phyloP scores from a whole-genome alignment of 768 basidiomycete species.

The Agaricus subrufescens region DNA sequence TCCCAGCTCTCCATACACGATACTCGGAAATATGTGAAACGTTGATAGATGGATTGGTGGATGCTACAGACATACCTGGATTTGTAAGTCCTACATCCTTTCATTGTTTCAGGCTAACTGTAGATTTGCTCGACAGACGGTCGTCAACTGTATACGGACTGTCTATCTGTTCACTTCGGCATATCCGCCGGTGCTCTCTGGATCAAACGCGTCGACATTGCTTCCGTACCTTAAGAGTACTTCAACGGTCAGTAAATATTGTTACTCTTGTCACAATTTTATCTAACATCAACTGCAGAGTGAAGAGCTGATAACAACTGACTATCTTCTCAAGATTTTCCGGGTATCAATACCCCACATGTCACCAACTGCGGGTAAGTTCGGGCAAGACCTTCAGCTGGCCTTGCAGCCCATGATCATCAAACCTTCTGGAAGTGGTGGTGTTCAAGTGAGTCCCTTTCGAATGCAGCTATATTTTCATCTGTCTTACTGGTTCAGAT shows the following conservation, averaged over 20 bases:
- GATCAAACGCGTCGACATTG: slow-evolving; percentile 76
- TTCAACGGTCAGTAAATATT: slow-evolving; percentile 50
- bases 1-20: slow-evolving; percentile 51
- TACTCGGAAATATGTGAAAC: slow-evolving; percentile 81
- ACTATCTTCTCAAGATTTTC: slow-evolving; percentile 88
- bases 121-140: slow-evolving; percentile 44
- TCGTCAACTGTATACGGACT: slow-evolving; percentile 80
- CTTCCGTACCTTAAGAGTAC: slow-evolving; percentile 89
- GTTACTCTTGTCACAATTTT: neutral
- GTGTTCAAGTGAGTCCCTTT: slow-evolving; percentile 50
- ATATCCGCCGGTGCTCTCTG: slow-evolving; percentile 81
- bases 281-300: slow-evolving; percentile 33
- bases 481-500: slow-evolving; percentile 39
- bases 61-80: slow-evolving; percentile 74
- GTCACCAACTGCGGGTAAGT: slow-evolving; percentile 86
- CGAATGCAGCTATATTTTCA: neutral
- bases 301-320: slow-evolving; percentile 81
- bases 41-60: slow-evolving; percentile 84
- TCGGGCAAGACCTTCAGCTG: slow-evolving; percentile 80
- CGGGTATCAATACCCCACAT: slow-evolving; percentile 78
- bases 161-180: slow-evolving; percentile 81
- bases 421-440: slow-evolving; percentile 68
- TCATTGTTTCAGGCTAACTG: neutral
- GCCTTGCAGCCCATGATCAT: slow-evolving; percentile 89
- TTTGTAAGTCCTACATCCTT: slow-evolving; percentile 47